Percentiles rank a stretch among this genome's conserved stretches.
These are phyloP conservation scores for Pseudocercospora ulei DNA, from an alignment of 2,329 filamentous ascomycete genomes.

Conservation along the genomic window DNA sequence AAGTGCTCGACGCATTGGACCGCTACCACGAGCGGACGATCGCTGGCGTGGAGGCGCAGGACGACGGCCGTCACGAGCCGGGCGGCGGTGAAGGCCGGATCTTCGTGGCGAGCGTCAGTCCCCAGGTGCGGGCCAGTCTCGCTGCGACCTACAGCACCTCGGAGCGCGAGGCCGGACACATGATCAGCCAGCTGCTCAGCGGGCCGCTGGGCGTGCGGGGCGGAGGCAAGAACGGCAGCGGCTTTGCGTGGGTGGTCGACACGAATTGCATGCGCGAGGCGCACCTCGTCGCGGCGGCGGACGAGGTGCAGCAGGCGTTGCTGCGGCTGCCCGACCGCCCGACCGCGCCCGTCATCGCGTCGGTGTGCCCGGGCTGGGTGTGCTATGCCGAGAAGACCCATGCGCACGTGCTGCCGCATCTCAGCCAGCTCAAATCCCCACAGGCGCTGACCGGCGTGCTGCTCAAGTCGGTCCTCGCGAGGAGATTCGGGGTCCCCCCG, in stretches of 20 bases:
- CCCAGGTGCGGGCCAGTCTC: slow-evolving; percentile 79
- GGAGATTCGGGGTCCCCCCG: slow-evolving; percentile 59
- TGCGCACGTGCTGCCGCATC: slow-evolving; percentile 79
- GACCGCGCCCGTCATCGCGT: slow-evolving; percentile 63
- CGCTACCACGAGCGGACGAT: slow-evolving; percentile 36
- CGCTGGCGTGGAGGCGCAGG: slow-evolving; percentile 15
- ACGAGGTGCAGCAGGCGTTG: slow-evolving; percentile 39
- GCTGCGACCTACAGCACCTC: slow-evolving; percentile 72
- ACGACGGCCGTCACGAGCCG: slow-evolving; percentile 5
- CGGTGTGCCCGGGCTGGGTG: slow-evolving; percentile 93
- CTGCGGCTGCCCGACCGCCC: slow-evolving; percentile 34
- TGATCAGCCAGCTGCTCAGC: slow-evolving; percentile 71
- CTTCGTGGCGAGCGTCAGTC: slow-evolving; percentile 86
- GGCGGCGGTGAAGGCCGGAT: slow-evolving; percentile 51
- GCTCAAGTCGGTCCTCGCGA: slow-evolving; percentile 74
- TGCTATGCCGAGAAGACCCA: slow-evolving; percentile 99
- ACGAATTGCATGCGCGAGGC: slow-evolving; percentile 76
- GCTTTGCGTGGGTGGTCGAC: slow-evolving; percentile 82
- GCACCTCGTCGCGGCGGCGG: slow-evolving; percentile 56
- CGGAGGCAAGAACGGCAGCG: slow-evolving; percentile 62
- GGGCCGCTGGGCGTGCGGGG: slow-evolving; percentile 58
- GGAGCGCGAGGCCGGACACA: slow-evolving; percentile 62
- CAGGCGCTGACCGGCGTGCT: slow-evolving; percentile 86
- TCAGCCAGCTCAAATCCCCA: slow-evolving; percentile 85
- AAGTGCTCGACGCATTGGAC: slow-evolving; percentile 77